These are phyloP conservation scores for Termitomyces sp. DNA, from an alignment of 768 basidiomycete genomes.

Conservation along the genomic window DNA sequence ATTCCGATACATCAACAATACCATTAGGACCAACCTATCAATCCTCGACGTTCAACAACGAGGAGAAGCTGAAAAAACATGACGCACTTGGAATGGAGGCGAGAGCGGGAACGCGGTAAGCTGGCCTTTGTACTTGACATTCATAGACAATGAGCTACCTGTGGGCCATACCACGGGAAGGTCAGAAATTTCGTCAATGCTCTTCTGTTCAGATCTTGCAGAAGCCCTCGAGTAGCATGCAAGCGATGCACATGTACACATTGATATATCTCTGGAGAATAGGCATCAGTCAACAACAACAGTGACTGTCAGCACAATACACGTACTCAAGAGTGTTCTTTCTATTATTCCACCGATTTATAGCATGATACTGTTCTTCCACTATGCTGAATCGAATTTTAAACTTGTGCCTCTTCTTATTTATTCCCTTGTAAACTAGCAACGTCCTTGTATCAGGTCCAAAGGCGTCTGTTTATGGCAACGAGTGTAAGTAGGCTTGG, in stretches of 20 bases:
- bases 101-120: constrained; percentile 30
- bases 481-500: constrained; percentile 1
- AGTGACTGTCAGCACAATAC: not conserved
- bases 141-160: constrained; percentile 28
- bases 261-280: constrained; percentile 23
- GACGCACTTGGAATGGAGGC: constrained; percentile 34
- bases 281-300: not conserved
- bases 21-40: constrained; percentile 40
- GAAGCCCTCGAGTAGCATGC: constrained; percentile 33
- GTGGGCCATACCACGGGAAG: constrained; percentile 40
- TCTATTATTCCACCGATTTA: constrained; percentile 35
- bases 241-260: constrained; percentile 39
- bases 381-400: constrained; percentile 16
- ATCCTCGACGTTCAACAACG: not conserved
- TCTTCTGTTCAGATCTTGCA: constrained; percentile 11
- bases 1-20: constrained; percentile 46
- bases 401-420: constrained; percentile 1
- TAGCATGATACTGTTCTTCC: constrained; percentile 18
- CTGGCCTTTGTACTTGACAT: constrained; percentile 23
- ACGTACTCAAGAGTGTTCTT: constrained; percentile 28
- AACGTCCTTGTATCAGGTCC: constrained; percentile 14
- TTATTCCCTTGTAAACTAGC: not conserved
- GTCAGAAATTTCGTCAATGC: constrained; percentile 17
- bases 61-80: not conserved
- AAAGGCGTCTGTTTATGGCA: constrained; percentile 12